Conservation (phyloP, 2,329 filamentous ascomycete species). For the Metarhizium humberi region DNA sequence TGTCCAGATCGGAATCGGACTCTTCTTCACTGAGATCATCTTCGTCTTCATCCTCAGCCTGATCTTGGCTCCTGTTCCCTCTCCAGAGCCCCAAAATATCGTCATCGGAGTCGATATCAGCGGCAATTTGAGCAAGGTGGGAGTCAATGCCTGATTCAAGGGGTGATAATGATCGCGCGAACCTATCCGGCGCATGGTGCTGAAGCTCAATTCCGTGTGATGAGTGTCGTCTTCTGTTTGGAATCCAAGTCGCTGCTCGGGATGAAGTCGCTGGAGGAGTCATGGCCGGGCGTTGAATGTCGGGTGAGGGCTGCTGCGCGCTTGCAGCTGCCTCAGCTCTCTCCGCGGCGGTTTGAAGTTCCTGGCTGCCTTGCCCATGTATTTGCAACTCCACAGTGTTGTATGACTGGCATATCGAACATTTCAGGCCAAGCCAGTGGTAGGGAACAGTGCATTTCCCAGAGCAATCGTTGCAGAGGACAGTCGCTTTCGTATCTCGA, state of each 20-base stretch:
- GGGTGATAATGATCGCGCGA: conserved; percentile 37
- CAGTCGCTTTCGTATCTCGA: conserved; percentile 65
- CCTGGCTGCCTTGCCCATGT: conserved; percentile 31
- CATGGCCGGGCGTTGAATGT: background rate
- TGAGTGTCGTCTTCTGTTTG: conserved; percentile 28
- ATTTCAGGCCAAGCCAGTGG: conserved; percentile 93
- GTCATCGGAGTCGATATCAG: conserved; percentile 38
- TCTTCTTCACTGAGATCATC: conserved; percentile 34
- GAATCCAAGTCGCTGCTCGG: conserved; percentile 5
- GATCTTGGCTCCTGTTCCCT: conserved; percentile 26
- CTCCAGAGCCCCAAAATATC: conserved; percentile 52
- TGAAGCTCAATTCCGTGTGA: conserved; percentile 26
- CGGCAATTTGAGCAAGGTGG: conserved; percentile 16
- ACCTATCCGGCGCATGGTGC: conserved; percentile 27
- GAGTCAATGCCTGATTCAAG: conserved; percentile 17
- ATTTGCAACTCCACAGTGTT: conserved; percentile 60
- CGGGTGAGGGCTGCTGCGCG: conserved; percentile 1
- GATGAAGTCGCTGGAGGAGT: conserved; percentile 2
- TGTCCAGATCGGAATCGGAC: conserved; percentile 32
- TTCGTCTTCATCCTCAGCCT: conserved; percentile 38
- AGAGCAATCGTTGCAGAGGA: conserved; percentile 92
- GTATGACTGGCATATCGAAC: conserved; percentile 61
- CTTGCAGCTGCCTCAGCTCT: conserved; percentile 7
- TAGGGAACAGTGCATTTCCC: conserved; percentile 79
- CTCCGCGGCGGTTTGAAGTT: conserved; percentile 18